phyloP scores from a whole-genome alignment of 2,329 filamentous ascomycete genomes.

The Claviceps paspali region DNA sequence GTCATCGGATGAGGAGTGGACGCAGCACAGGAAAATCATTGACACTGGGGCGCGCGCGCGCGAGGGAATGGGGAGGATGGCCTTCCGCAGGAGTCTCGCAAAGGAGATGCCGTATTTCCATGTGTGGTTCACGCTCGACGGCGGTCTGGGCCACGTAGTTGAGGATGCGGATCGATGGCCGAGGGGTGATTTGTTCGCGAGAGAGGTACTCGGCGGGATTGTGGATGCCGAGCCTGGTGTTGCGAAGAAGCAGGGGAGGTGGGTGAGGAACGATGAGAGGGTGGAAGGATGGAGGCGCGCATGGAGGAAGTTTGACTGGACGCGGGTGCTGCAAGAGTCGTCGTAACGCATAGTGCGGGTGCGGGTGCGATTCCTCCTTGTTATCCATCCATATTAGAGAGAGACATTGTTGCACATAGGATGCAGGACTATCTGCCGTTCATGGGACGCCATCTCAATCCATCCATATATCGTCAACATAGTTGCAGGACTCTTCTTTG shows the following conservation, averaged over 20 bases:
- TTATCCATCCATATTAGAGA: background rate
- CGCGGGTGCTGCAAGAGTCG: slow-evolving; percentile 35
- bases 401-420: no score
- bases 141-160: slow-evolving; percentile 81
- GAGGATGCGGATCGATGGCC: slow-evolving; percentile 82
- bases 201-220: slow-evolving; percentile 88
- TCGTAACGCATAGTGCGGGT: no score
- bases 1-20: slow-evolving; percentile 79
- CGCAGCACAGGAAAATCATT: slow-evolving; percentile 87
- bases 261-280: slow-evolving; percentile 55
- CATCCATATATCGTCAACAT: no score
- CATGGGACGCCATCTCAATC: no score
- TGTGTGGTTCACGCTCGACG: slow-evolving; percentile 86
- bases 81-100: slow-evolving; percentile 68
- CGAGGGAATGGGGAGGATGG: slow-evolving; percentile 55
- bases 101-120: slow-evolving; percentile 99
- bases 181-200: slow-evolving; percentile 76
- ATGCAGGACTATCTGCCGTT: no score
- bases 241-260: slow-evolving; percentile 80
- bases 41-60: slow-evolving; percentile 55
- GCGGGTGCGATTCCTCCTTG: no score
- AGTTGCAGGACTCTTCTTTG: no score
- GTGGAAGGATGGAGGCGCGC: slow-evolving; percentile 65
- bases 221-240: slow-evolving; percentile 67
- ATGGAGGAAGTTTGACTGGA: slow-evolving; percentile 92